Conservation (phyloP, 1,284 basidiomycete genomes). For the Inonotus obliquus region DNA sequence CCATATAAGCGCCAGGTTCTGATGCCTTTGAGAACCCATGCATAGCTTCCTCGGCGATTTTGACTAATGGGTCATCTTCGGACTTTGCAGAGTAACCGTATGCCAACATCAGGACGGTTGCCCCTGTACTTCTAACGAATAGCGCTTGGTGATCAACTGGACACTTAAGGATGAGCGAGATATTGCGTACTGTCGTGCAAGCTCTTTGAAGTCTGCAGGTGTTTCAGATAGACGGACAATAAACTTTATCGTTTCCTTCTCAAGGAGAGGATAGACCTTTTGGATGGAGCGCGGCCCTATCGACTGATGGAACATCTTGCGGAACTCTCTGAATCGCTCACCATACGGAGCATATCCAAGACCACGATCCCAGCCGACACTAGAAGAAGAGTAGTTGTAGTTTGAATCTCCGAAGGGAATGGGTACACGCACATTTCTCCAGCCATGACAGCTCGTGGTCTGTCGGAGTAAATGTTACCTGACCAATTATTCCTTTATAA, state of each 20-base stretch:
- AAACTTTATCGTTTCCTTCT: constrained; percentile 28
- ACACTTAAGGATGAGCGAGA: not conserved
- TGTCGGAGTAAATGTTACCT: constrained; percentile 38
- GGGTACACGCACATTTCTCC: constrained; percentile 35
- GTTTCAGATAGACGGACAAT: constrained; percentile 30
- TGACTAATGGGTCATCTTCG: constrained; percentile 33
- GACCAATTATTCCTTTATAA: not conserved
- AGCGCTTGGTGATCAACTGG: not conserved
- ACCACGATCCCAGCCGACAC: constrained; percentile 39
- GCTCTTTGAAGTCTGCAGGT: constrained; percentile 29
- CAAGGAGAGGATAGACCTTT: constrained; percentile 28
- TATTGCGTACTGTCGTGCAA: constrained; percentile 29
- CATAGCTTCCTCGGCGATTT: constrained; percentile 39
- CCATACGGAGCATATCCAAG: constrained; percentile 33
- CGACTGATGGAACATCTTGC: constrained; percentile 35
- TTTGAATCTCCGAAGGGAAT: not conserved
- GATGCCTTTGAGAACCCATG: constrained; percentile 35
- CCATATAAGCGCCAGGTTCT: constrained; percentile 35
- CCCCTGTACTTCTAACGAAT: constrained; percentile 31
- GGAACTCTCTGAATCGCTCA: constrained; percentile 36
- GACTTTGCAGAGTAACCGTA: constrained; percentile 35
- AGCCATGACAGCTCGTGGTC: constrained; percentile 36
- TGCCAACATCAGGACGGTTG: constrained; percentile 33
- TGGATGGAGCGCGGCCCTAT: constrained; percentile 34
- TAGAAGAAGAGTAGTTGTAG: constrained; percentile 17